Evolutionary conservation across 805 yeast genomes (phyloP).

Genomic region (Ogataea methanolica): DNA sequence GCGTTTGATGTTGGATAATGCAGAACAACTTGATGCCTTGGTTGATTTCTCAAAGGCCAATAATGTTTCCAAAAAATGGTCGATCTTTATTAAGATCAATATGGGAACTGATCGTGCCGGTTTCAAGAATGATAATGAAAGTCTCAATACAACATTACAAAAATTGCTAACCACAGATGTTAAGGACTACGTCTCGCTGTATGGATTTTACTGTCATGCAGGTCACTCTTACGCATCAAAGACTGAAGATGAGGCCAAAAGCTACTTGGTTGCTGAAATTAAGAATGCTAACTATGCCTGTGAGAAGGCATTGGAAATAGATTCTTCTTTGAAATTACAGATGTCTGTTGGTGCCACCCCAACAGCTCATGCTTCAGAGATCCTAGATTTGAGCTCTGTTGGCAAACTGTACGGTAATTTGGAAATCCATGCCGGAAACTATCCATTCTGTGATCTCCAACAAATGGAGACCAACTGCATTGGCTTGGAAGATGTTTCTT

Average conservation of each 20-base stretch:
- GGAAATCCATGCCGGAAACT: slow-evolving; percentile 82
- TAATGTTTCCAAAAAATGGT: slow-evolving; percentile 41
- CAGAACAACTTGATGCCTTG: slow-evolving; percentile 50
- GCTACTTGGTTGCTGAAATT: slow-evolving; percentile 51
- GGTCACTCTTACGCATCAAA: slow-evolving; percentile 65
- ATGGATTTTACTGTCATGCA: slow-evolving; percentile 76
- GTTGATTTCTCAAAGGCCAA: slow-evolving; percentile 28
- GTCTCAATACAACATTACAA: slow-evolving; percentile 24
- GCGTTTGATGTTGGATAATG: slow-evolving; percentile 57
- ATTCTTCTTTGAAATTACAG: slow-evolving; percentile 36
- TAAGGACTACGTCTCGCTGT: slow-evolving; percentile 37
- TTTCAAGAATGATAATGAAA: slow-evolving; percentile 21
- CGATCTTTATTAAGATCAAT: slow-evolving; percentile 62
- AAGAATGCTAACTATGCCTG: slow-evolving; percentile 53
- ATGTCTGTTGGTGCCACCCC: slow-evolving; percentile 83
- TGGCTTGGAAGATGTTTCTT: slow-evolving; percentile 39
- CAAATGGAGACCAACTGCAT: slow-evolving; percentile 69
- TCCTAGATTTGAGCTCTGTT: neutral
- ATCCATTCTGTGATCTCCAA: slow-evolving; percentile 68
- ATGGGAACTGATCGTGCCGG: slow-evolving; percentile 77
- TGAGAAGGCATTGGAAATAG: slow-evolving; percentile 30
- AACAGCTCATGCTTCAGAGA: slow-evolving; percentile 45
- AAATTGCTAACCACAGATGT: slow-evolving; percentile 22
- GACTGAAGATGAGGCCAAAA: slow-evolving; percentile 41
- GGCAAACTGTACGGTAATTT: slow-evolving; percentile 35